Conservation (phyloP, 768 basidiomycete species). For the Collybia mongolica region DNA sequence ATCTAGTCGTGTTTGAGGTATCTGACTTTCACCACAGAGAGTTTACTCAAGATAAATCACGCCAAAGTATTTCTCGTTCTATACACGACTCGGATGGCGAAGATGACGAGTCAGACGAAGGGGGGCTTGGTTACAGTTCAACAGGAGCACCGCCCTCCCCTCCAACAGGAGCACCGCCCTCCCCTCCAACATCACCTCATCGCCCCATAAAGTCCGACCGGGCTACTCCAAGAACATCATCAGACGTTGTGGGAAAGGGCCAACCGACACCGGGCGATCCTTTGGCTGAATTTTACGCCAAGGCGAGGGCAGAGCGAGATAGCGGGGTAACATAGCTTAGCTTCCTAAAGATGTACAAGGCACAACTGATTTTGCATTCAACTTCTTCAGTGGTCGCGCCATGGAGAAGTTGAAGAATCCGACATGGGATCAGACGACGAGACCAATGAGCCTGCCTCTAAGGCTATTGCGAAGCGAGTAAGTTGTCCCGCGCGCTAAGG, state of each 20-base stretch:
- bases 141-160: conserved; percentile 8
- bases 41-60: conserved; percentile 32
- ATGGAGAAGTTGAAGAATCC: conserved; percentile 35
- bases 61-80: conserved; percentile 4
- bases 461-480: conserved; percentile 26
- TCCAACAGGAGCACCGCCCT: conserved; percentile 8
- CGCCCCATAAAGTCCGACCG: not conserved
- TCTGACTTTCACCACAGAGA: conserved; percentile 21
- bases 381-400: conserved; percentile 28
- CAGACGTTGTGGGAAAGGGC: conserved; percentile 3
- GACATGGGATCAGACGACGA: conserved; percentile 22
- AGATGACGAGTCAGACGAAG: conserved; percentile 12
- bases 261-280: conserved; percentile 50
- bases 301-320: conserved; percentile 50
- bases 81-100: conserved; percentile 19
- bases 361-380: not conserved
- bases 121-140: not conserved
- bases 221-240: conserved; percentile 5
- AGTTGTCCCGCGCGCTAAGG: conserved; percentile 1
- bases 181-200: conserved; percentile 14
- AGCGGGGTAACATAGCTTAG: conserved; percentile 39
- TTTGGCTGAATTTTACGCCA: conserved; percentile 60
- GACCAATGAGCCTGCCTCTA: conserved; percentile 13
- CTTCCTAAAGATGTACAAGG: no score
- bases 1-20: not conserved